Evolutionary conservation across 2,329 filamentous ascomycete genomes (phyloP).

Genomic region (Tolypocladium ovalisporum): DNA sequence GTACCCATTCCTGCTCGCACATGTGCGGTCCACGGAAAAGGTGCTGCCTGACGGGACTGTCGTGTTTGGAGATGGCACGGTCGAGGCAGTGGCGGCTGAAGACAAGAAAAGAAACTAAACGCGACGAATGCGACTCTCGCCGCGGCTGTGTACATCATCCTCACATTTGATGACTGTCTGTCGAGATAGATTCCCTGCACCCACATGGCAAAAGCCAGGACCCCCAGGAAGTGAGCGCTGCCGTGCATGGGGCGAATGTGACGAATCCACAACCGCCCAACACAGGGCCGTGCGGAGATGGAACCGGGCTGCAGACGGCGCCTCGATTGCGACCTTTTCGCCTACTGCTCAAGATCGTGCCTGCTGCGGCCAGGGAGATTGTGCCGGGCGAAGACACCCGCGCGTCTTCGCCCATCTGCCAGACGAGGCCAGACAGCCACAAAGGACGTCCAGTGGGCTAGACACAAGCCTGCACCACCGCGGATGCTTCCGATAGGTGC

Average conservation of each 20-base stretch:
- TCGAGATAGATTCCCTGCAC: not conserved
- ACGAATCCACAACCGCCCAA: not conserved
- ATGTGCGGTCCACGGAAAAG: slow-evolving; percentile 26
- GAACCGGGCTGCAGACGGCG: not conserved
- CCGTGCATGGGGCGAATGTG: not conserved
- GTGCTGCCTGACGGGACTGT: slow-evolving; percentile 25
- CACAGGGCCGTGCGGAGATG: not conserved
- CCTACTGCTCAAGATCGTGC: not conserved
- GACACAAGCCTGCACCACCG: not conserved
- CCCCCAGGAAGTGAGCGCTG: not conserved
- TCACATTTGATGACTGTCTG: not conserved
- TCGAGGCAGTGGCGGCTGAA: not conserved
- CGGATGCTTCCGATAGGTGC: not conserved
- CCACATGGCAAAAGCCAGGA: not conserved
- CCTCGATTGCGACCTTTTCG: not conserved
- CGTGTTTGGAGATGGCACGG: slow-evolving; percentile 10
- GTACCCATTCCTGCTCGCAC: slow-evolving; percentile 31
- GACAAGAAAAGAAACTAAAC: slow-evolving; percentile 12
- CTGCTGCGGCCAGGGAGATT: not conserved
- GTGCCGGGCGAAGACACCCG: not conserved
- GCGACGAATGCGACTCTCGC: not conserved
- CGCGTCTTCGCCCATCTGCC: not conserved
- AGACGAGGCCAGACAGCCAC: not conserved
- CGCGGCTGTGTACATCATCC: not conserved
- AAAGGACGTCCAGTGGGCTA: not conserved